These are phyloP conservation scores for Colletotrichum sp. DNA, from an alignment of 2,329 filamentous ascomycete species.

Conservation along the genomic window DNA sequence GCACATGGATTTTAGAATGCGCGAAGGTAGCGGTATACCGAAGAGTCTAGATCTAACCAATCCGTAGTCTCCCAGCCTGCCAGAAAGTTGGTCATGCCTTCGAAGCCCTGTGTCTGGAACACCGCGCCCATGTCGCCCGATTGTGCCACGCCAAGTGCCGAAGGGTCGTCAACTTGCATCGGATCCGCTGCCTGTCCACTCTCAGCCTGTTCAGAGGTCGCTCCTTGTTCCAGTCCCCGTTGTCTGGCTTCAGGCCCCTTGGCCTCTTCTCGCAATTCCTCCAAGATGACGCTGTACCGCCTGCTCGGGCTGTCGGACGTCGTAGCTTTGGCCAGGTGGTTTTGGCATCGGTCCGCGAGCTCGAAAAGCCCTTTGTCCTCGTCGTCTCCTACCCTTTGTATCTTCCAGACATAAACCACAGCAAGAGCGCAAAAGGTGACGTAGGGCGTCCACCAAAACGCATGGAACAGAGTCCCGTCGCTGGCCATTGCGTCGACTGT, in stretches of 20 bases:
- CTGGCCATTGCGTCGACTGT: constrained; percentile 45
- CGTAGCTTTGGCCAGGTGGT: constrained; percentile 43
- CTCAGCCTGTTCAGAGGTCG: neutral
- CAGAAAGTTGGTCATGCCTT: constrained; percentile 20
- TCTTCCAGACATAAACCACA: constrained; percentile 57
- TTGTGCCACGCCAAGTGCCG: neutral
- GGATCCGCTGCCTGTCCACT: neutral
- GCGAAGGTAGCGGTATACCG: constrained; percentile 19
- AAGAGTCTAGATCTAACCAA: constrained; percentile 34
- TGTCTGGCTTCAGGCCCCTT: neutral
- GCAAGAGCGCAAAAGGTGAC: constrained; percentile 59
- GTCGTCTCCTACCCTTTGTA: constrained; percentile 25
- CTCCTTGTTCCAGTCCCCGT: neutral
- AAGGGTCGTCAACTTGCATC: neutral
- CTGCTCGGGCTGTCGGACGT: constrained; percentile 47
- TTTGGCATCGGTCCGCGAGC: constrained; percentile 47
- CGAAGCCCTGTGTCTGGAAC: constrained; percentile 9
- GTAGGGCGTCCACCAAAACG: constrained; percentile 59
- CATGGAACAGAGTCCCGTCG: constrained; percentile 35
- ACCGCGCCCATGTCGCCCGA: constrained; percentile 8
- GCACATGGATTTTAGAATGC: neutral
- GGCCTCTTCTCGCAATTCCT: constrained; percentile 51
- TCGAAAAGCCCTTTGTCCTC: constrained; percentile 21
- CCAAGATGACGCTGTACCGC: constrained; percentile 57
- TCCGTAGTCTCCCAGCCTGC: constrained; percentile 32